Base-by-base conservation (phyloP, 345 rosid genomes). In the Schrenkiella parvula region DNA sequence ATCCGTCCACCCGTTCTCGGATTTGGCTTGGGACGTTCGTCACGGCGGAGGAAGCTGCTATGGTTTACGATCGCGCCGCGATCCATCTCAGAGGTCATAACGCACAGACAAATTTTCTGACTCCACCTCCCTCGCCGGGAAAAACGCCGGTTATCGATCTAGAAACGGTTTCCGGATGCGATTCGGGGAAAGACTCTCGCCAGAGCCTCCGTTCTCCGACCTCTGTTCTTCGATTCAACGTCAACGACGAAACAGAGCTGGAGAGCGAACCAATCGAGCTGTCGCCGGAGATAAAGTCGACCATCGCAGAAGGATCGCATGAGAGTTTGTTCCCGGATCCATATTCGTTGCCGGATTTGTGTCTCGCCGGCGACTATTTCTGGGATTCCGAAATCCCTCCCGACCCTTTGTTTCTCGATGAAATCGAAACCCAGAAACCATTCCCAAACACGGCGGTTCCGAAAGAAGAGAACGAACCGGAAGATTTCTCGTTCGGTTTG, bases 11-110 rank as follows among this genome's bases (percentile, higher is more conserved):
- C 66, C 85, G 88, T 44, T 71, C 89, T 32, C 82, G 98, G 9
- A 85, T 88, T 47, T 92, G 98, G 98, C 87, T 92, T 0, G 96
- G 98, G 19, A 90, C 98, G 23, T 92, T 87, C 7, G 86, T 78
- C 23, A 93, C 98, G 4, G 95, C 96, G 1, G 95, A 83, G 69
- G 95, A 92, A 65, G 98, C 96, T 0, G 96, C 95, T 44, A 5
- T 68, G 2, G 95, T 71, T n/a, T 91, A 91, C 55, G 97, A 91
- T 34, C 6, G 71, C 39, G 95, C 92, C 0, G 92, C 95, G 15
- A 81, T 88, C 64, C 61, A 72, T 3, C 47, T 88, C n/a, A 87
- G 67, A 79, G 97, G 97, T 0, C 81, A 85, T 0, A 70, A 82
- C 8, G 95, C 92, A 0, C 74, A 38, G n/a, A 87, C 89, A 6